Conservation (phyloP, 1,284 basidiomycete genomes). For the Melampsora americana region DNA sequence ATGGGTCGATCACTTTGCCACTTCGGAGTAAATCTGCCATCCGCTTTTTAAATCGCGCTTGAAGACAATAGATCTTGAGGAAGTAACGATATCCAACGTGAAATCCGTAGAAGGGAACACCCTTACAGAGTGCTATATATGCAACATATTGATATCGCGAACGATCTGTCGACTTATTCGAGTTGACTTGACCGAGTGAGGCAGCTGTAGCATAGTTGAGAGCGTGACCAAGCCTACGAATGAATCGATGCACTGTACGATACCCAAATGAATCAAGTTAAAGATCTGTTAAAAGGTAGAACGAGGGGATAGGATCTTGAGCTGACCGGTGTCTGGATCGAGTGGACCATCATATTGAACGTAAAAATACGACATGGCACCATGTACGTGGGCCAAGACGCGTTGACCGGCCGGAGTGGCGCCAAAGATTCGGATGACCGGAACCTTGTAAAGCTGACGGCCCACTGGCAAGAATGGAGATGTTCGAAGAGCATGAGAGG, state of each 20-base stretch:
- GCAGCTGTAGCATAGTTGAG: constrained; percentile 74
- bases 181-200: constrained; percentile 57
- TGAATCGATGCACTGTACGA: constrained; percentile 66
- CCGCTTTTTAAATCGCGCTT: constrained; percentile 68
- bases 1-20: constrained; percentile 65
- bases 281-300: constrained; percentile 47
- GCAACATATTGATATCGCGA: constrained; percentile 49
- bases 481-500: constrained; percentile 14
- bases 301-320: constrained; percentile 45
- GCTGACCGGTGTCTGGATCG: constrained; percentile 55
- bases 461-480: constrained; percentile 41
- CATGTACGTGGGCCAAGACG: constrained; percentile 83
- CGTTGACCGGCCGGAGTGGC: constrained; percentile 72
- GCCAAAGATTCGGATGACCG: constrained; percentile 83
- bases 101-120: constrained; percentile 93
- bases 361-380: constrained; percentile 62
- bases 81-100: constrained; percentile 80
- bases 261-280: constrained; percentile 39
- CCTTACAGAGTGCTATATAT: constrained; percentile 80
- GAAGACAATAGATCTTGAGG: constrained; percentile 76
- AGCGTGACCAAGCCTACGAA: constrained; percentile 64
- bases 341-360: constrained; percentile 59
- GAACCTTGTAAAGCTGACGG: constrained; percentile 58
- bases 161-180: constrained; percentile 56
- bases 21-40: constrained; percentile 72